Evolutionary conservation across 495 filamentous ascomycete species (phyloP).

Genomic region (Penicillium desertorum): DNA sequence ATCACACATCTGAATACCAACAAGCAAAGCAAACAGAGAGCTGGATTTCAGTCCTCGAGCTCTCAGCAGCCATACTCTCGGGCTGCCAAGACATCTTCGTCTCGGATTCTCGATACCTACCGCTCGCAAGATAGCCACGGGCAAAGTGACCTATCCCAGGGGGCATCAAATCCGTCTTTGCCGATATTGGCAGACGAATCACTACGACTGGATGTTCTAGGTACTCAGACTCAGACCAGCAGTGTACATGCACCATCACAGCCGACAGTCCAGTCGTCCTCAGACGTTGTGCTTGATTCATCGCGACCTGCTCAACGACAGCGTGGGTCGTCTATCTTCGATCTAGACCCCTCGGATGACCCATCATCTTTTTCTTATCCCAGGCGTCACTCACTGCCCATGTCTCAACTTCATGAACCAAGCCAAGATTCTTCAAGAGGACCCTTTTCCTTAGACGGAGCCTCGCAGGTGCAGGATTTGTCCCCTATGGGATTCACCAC

Average conservation of each 20-base stretch:
- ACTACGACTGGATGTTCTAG: constrained; percentile 22
- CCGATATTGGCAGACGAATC: constrained; percentile 5
- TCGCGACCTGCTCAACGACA: constrained; percentile 26
- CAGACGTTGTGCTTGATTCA: constrained; percentile 29
- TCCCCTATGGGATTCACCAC: constrained; percentile 20
- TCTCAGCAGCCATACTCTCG: constrained; percentile 26
- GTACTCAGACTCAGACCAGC: constrained; percentile 28
- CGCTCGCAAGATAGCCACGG: constrained; percentile 24
- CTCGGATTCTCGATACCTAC: constrained; percentile 38
- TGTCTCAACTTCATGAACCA: constrained; percentile 15
- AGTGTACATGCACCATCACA: constrained; percentile 20
- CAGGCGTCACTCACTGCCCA: constrained; percentile 18
- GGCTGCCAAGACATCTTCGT: constrained; percentile 37
- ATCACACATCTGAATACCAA: constrained; percentile 13
- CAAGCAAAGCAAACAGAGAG: constrained; percentile 4
- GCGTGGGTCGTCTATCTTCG: constrained; percentile 8
- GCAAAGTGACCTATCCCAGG: constrained; percentile 26
- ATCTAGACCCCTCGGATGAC: constrained; percentile 15
- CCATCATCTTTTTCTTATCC: constrained; percentile 21
- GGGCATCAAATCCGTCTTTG: constrained; percentile 12
- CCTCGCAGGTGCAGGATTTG: constrained; percentile 3
- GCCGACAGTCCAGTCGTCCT: constrained; percentile 15
- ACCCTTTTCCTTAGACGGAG: constrained; percentile 3
- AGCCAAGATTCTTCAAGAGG: constrained; percentile 9
- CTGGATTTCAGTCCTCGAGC: background rate